Conservation (phyloP, 768 basidiomycete species). For the Daedalea quercina region DNA sequence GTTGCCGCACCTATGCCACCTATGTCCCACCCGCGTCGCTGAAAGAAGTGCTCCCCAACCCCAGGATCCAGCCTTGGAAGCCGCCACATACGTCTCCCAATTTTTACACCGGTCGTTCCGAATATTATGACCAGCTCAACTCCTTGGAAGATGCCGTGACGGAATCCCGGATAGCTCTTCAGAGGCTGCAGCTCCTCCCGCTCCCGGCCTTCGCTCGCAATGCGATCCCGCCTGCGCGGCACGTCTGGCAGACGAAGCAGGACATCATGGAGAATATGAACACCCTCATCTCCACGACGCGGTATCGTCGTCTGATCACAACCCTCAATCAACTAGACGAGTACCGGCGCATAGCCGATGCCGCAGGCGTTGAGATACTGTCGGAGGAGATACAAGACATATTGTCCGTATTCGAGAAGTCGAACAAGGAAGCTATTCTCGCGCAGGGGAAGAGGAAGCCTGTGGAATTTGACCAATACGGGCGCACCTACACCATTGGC, state of each 20-base stretch:
- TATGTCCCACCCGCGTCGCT: slow-evolving; percentile 26
- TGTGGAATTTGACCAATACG: slow-evolving; percentile 60
- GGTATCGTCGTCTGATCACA: slow-evolving; percentile 58
- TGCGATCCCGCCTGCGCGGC: slow-evolving; percentile 48
- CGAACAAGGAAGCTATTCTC: slow-evolving; percentile 47
- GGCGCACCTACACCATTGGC: slow-evolving; percentile 84
- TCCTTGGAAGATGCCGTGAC: slow-evolving; percentile 60
- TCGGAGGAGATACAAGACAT: slow-evolving; percentile 43
- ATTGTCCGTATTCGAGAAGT: slow-evolving; percentile 55
- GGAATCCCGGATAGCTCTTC: slow-evolving; percentile 52
- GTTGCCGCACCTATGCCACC: slow-evolving; percentile 16
- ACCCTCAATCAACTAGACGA: slow-evolving; percentile 64
- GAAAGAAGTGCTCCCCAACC: slow-evolving; percentile 9
- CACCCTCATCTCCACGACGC: slow-evolving; percentile 55
- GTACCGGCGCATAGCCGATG: slow-evolving; percentile 50
- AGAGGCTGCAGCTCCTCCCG: slow-evolving; percentile 64
- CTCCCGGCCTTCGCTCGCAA: slow-evolving; percentile 65
- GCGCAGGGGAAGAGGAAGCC: slow-evolving; percentile 45
- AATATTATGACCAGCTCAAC: slow-evolving; percentile 66
- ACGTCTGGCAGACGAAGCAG: slow-evolving; percentile 62
- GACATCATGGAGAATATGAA: slow-evolving; percentile 55
- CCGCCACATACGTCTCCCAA: slow-evolving; percentile 57
- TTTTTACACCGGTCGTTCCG: slow-evolving; percentile 78
- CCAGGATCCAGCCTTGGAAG: slow-evolving; percentile 7
- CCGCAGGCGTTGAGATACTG: slow-evolving; percentile 53